Percentiles rank a stretch among this genome's conserved stretches.
These are phyloP conservation scores for Curvularia sp. DNA, from an alignment of 2,329 filamentous ascomycete species.

Conservation along the genomic window DNA sequence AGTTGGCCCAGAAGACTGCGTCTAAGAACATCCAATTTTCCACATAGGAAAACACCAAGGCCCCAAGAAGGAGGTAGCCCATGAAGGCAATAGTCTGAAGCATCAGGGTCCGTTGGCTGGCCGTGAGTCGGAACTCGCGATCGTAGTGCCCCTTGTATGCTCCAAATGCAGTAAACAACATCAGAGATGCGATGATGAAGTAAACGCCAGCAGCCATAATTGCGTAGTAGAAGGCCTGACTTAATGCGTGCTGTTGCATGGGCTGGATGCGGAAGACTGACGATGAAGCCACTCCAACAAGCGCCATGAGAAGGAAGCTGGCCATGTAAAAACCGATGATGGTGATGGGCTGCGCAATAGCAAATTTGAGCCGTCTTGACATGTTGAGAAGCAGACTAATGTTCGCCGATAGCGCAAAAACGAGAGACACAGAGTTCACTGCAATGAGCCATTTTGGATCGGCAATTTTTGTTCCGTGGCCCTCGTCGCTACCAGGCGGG, in stretches of 20 bases:
- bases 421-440: constrained; percentile 64
- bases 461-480: constrained; percentile 55
- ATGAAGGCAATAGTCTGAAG: constrained; percentile 61
- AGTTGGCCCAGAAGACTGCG: constrained; percentile 64
- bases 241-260: constrained; percentile 56
- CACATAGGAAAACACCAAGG: constrained; percentile 56
- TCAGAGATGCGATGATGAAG: constrained; percentile 62
- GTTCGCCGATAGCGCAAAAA: constrained; percentile 63
- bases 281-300: constrained; percentile 58
- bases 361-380: constrained; percentile 63
- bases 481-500: constrained; percentile 55
- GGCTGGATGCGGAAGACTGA: constrained; percentile 55
- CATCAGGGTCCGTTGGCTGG: constrained; percentile 64
- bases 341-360: constrained; percentile 65
- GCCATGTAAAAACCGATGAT: constrained; percentile 66
- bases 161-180: constrained; percentile 64
- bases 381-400: constrained; percentile 65
- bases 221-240: constrained; percentile 67
- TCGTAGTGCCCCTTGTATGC: constrained; percentile 62
- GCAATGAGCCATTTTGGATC: constrained; percentile 65
- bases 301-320: constrained; percentile 61
- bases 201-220: constrained; percentile 65
- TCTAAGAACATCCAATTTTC: constrained; percentile 63
- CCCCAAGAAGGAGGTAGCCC: constrained; percentile 58
- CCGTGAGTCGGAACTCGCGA: constrained; percentile 64